Percentiles rank a stretch among this genome's conserved stretches.
These are phyloP conservation scores for Xylariomycetidae sp. DNA, from an alignment of 2,329 filamentous ascomycete species.

Conservation along the genomic window DNA sequence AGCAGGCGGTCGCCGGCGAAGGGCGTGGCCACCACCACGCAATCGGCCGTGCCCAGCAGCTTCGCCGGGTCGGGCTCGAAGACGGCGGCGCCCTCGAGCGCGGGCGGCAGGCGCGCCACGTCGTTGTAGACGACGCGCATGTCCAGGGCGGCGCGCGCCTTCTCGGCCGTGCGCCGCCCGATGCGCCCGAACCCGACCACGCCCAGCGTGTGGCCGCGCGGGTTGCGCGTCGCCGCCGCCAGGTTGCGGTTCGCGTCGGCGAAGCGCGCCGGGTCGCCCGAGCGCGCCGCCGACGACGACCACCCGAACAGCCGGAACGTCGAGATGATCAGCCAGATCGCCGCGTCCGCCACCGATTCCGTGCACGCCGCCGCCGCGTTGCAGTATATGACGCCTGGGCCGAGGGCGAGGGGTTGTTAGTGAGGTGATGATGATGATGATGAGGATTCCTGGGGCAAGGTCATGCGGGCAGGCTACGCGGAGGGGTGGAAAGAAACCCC, in stretches of 20 bases:
- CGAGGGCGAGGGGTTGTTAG: background rate
- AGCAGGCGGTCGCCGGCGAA: slow-evolving; percentile 17
- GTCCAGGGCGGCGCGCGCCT: slow-evolving; percentile 36
- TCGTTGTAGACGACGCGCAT: slow-evolving; percentile 52
- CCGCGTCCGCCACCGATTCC: slow-evolving; percentile 56
- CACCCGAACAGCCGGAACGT: slow-evolving; percentile 53
- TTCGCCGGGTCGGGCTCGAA: slow-evolving; percentile 23
- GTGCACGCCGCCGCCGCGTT: slow-evolving; percentile 55
- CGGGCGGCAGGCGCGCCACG: slow-evolving; percentile 19
- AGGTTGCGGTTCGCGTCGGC: slow-evolving; percentile 44
- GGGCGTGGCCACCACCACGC: slow-evolving; percentile 16
- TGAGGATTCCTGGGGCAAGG: no score
- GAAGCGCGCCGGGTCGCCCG: slow-evolving; percentile 28
- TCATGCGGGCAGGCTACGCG: no score
- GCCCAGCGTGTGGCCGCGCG: slow-evolving; percentile 41
- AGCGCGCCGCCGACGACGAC: slow-evolving; percentile 45
- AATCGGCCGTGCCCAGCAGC: slow-evolving; percentile 26
- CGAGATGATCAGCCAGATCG: slow-evolving; percentile 52
- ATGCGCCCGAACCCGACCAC: slow-evolving; percentile 48
- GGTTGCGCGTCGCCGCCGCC: slow-evolving; percentile 48
- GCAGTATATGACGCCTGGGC: slow-evolving; percentile 49
- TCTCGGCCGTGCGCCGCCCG: slow-evolving; percentile 40
- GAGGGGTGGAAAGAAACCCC: no score
- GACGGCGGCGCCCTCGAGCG: slow-evolving; percentile 25
- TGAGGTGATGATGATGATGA: background rate